Percentiles rank a stretch among this genome's conserved stretches.
phyloP scores from a whole-genome alignment of 495 filamentous ascomycete genomes.

The Pseudoneurospora amorphoporcata region DNA sequence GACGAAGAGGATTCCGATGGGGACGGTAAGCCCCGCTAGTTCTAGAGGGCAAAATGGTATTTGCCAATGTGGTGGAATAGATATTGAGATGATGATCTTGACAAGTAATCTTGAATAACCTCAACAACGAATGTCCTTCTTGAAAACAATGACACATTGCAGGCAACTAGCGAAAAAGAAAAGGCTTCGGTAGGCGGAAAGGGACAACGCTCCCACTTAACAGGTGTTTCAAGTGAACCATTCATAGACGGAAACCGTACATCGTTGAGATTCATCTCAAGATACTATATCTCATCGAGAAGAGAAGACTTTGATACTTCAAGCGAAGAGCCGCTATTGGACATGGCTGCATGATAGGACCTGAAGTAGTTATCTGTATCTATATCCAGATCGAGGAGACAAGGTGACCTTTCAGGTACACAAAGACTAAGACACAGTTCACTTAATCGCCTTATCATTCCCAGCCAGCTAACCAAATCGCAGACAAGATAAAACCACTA shows the following conservation, averaged over 20 bases:
- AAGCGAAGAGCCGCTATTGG: background rate
- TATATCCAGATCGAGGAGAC: background rate
- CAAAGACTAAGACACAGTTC: background rate
- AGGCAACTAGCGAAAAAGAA: background rate
- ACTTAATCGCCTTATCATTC: background rate
- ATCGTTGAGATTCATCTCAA: background rate
- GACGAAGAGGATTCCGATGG: constrained; percentile 48
- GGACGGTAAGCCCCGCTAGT: background rate
- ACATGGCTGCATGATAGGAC: background rate
- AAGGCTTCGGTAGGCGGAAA: background rate
- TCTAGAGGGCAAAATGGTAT: background rate
- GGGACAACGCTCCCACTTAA: background rate
- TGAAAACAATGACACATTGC: background rate
- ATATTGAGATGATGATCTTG: background rate
- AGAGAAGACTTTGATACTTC: background rate
- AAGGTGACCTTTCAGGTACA: background rate
- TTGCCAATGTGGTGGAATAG: background rate
- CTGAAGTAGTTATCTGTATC: background rate
- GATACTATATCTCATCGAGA: background rate
- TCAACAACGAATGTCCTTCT: background rate
- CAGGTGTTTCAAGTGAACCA: background rate
- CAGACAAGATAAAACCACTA: background rate
- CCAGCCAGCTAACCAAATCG: background rate
- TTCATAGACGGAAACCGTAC: background rate
- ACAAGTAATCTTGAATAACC: background rate